Evolutionary conservation across 371 early-diverging fungal genomes (phyloP).

Genomic region (Rhizopus sp.): DNA sequence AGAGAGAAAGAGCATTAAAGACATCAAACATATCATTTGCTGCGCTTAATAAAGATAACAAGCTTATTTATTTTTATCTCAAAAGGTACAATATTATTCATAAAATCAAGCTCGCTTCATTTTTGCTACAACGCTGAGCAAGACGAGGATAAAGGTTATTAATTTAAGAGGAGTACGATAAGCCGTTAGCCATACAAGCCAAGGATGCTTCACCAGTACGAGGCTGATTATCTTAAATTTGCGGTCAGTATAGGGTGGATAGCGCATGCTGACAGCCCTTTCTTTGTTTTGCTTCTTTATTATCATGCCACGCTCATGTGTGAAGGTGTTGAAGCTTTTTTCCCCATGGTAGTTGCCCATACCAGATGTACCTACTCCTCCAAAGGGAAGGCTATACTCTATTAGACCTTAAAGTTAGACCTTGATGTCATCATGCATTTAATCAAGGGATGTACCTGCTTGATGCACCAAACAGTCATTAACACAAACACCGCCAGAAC

Average conservation of each 20-base stretch:
- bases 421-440: conserved; percentile 3
- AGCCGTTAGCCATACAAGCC: conserved; percentile 27
- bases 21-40: too few species aligned
- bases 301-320: conserved; percentile 67
- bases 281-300: conserved; percentile 48
- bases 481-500: conserved; percentile 76
- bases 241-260: conserved; percentile 61
- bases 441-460: conserved; percentile 36
- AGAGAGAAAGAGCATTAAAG: too few species aligned
- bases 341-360: conserved; percentile 88
- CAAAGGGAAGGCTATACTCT: conserved; percentile 82
- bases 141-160: conserved; percentile 10
- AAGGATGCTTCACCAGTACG: conserved; percentile 36
- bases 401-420: background rate
- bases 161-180: conserved; percentile 21
- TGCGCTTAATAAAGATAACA: too few species aligned
- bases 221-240: conserved; percentile 41
- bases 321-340: conserved; percentile 74
- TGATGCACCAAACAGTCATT: conserved; percentile 84
- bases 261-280: conserved; percentile 45
- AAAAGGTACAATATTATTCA: too few species aligned
- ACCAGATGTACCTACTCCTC: conserved; percentile 91
- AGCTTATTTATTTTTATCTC: too few species aligned
- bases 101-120: background rate
- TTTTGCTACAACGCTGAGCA: conserved; percentile 9